Conservation (phyloP, 352 stramenopile species). For the Aphanomyces stellatus region DNA sequence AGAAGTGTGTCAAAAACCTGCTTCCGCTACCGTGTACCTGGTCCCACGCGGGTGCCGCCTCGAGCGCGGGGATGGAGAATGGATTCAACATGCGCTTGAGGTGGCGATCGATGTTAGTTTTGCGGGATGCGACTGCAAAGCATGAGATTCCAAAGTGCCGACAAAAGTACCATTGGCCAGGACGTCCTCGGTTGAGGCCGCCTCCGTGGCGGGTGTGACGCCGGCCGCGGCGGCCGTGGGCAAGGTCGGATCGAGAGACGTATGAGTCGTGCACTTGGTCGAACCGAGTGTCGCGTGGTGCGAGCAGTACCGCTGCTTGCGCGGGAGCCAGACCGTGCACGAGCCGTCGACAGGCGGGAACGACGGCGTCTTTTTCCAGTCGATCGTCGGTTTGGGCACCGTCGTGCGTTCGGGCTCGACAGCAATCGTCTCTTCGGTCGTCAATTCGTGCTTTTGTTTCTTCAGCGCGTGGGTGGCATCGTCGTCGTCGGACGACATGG, state of each 20-base stretch:
- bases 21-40: background rate
- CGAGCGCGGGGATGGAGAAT: background rate
- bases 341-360: background rate
- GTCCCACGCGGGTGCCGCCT: background rate
- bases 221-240: background rate
- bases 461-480: too few relatives aligned
- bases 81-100: conserved; percentile 11
- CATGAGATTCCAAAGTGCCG: background rate
- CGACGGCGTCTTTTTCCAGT: background rate
- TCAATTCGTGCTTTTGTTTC: too few relatives aligned
- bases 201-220: too few relatives aligned
- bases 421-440: too few relatives aligned
- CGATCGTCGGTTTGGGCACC: background rate
- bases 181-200: background rate
- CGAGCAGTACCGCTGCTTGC: conserved; percentile 2
- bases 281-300: background rate
- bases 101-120: background rate
- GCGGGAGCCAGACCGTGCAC: background rate
- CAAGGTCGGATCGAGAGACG: background rate
- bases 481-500: too few relatives aligned
- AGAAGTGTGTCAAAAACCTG: background rate
- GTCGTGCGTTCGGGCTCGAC: background rate
- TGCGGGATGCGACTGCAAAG: background rate
- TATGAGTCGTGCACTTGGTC: conserved; percentile 3
- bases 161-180: background rate